These are phyloP conservation scores for Nematodospora anomalae DNA, from an alignment of 1,139 yeast genomes.

Conservation along the genomic window DNA sequence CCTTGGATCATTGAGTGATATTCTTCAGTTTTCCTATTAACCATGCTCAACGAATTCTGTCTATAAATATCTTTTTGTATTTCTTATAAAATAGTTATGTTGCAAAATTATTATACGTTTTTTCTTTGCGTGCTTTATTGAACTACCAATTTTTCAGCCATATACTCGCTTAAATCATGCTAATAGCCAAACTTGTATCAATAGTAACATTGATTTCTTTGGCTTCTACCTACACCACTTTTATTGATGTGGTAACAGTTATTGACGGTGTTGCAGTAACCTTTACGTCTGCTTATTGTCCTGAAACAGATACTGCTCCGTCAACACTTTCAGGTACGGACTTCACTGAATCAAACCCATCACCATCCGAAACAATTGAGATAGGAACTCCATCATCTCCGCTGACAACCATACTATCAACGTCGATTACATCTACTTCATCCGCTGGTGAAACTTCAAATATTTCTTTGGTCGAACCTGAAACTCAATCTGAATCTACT, in stretches of 20 bases:
- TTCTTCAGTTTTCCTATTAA: background rate
- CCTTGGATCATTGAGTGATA: background rate
- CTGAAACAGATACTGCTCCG: background rate
- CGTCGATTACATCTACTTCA: too few relatives aligned
- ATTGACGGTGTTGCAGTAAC: slow-evolving; percentile 7
- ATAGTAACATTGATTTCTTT: background rate
- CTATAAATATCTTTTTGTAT: background rate
- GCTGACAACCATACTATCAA: slow-evolving; percentile 23
- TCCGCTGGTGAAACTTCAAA: background rate
- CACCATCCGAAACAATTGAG: slow-evolving; percentile 1
- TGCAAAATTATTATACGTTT: background rate
- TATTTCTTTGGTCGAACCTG: too few relatives aligned
- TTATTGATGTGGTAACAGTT: slow-evolving; percentile 30
- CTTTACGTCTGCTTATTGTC: background rate
- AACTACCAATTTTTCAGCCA: background rate
- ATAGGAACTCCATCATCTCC: background rate
- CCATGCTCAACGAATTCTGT: background rate
- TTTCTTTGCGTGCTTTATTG: too few relatives aligned
- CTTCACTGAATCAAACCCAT: background rate
- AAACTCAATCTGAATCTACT: background rate
- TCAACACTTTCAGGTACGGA: background rate
- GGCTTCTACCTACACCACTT: slow-evolving; percentile 35
- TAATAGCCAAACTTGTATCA: background rate
- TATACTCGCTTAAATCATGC: background rate
- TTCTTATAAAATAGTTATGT: background rate